A percentile compares a stretch with the other conserved stretches of the same genome.
phyloP scores from a whole-genome alignment of 2,329 filamentous ascomycete species.

The Apiospora rasikravindrae region DNA sequence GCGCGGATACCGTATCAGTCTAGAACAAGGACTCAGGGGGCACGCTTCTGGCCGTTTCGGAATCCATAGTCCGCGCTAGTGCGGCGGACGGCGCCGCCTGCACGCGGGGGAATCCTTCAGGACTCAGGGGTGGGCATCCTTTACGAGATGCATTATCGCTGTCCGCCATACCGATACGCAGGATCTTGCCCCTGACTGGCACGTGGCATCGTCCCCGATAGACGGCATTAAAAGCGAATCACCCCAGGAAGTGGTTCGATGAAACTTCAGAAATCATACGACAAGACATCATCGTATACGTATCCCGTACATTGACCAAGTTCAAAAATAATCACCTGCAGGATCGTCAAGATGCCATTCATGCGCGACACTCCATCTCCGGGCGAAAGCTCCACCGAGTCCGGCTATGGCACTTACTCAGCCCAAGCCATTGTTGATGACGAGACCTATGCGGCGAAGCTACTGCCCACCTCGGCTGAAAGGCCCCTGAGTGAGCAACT shows the following conservation, averaged over 20 bases:
- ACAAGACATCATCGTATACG: neutral
- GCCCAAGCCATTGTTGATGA: neutral
- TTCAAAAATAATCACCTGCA: neutral
- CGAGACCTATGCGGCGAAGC: slow-evolving; percentile 9
- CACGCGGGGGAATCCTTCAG: neutral
- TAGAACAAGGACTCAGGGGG: neutral
- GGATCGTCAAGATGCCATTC: neutral
- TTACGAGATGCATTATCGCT: neutral
- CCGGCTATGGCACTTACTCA: neutral
- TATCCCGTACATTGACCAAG: neutral
- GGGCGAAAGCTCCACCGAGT: neutral
- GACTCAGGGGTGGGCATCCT: neutral
- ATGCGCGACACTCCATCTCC: neutral
- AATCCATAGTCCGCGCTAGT: neutral
- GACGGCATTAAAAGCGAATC: neutral
- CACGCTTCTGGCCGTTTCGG: neutral
- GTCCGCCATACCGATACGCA: neutral
- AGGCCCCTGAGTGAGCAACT: slow-evolving; percentile 19
- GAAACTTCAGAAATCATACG: neutral
- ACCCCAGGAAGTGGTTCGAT: neutral
- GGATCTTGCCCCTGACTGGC: neutral
- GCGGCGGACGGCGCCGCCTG: neutral
- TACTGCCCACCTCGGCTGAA: neutral
- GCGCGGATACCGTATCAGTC: neutral
- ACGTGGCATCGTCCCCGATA: neutral